Conservation (phyloP, 306 rosid species). For the Cyamopsis tetragonoloba region DNA sequence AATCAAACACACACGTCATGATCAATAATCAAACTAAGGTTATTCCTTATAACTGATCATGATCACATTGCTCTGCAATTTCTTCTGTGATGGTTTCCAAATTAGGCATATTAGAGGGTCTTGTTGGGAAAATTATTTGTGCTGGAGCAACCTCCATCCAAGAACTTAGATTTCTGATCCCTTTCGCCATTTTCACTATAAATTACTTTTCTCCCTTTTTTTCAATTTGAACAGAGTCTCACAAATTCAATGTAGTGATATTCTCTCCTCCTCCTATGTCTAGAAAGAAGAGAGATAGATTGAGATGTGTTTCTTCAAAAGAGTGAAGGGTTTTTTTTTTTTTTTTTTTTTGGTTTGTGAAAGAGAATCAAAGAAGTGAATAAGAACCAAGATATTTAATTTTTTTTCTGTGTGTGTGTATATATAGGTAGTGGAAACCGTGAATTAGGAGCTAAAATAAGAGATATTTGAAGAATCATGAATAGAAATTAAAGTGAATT, state of each 20-base stretch:
- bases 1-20: too few species aligned
- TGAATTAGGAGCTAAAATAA: neutral
- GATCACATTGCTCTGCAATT: conserved; percentile 24
- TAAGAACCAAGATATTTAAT: neutral
- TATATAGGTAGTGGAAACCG: neutral
- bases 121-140: conserved; percentile 39
- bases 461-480: conserved; percentile 15
- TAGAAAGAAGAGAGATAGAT: conserved; percentile 43
- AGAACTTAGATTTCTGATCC: conserved; percentile 23
- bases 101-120: conserved; percentile 45
- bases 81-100: conserved; percentile 60
- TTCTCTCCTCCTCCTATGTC: conserved; percentile 27
- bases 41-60: conserved; percentile 2
- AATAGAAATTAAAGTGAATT: neutral
- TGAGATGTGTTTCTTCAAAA: neutral
- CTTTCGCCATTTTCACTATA: conserved; percentile 29
- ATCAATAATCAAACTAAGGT: too few species aligned
- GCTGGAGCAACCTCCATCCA: conserved; percentile 60
- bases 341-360: too few species aligned
- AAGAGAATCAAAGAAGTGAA: conserved; percentile 5
- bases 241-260: neutral
- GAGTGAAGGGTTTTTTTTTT: neutral
- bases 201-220: neutral
- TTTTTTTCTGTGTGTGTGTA: neutral
- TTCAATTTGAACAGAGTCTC: neutral